Evolutionary conservation across 768 basidiomycete genomes (phyloP).

Genomic region (Boletus barrowsii): DNA sequence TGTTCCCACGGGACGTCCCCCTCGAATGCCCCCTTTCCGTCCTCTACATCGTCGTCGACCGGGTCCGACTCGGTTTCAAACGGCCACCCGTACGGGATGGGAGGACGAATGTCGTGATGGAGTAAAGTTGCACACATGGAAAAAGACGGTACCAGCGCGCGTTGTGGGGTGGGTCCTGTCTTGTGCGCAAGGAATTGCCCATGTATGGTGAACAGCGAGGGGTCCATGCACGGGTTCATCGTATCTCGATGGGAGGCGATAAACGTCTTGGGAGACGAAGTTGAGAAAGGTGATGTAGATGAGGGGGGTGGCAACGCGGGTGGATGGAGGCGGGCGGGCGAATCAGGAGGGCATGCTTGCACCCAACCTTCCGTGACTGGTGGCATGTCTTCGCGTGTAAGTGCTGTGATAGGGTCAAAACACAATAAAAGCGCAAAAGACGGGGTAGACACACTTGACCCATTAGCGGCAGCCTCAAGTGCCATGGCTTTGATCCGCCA

Average conservation of each 20-base stretch:
- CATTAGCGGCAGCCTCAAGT: slow-evolving; percentile 26
- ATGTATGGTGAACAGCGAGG: slow-evolving; percentile 37
- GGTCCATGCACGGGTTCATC: slow-evolving; percentile 40
- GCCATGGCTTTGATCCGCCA: slow-evolving; percentile 23
- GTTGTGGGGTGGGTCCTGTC: slow-evolving; percentile 44
- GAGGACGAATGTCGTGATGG: slow-evolving; percentile 55
- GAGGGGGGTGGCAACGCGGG: slow-evolving; percentile 25
- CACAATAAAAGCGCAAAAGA: neutral
- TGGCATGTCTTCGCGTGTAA: slow-evolving; percentile 34
- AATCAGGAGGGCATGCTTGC: slow-evolving; percentile 18
- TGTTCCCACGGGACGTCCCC: slow-evolving; percentile 61
- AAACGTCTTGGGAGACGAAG: slow-evolving; percentile 21
- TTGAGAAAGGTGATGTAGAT: neutral
- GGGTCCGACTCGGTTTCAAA: slow-evolving; percentile 32
- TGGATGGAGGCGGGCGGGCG: slow-evolving; percentile 28
- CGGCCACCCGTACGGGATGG: slow-evolving; percentile 46
- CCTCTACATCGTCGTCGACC: neutral
- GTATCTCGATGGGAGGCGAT: slow-evolving; percentile 34
- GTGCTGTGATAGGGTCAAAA: slow-evolving; percentile 16
- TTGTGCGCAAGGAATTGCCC: slow-evolving; percentile 51
- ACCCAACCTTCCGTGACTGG: slow-evolving; percentile 27
- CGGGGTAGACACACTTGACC: slow-evolving; percentile 19
- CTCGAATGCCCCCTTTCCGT: slow-evolving; percentile 30
- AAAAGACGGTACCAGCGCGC: slow-evolving; percentile 48
- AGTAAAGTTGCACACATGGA: slow-evolving; percentile 47